These are phyloP conservation scores for Achaetomium macrosporum DNA, from an alignment of 2,329 filamentous ascomycete genomes.

Conservation along the genomic window DNA sequence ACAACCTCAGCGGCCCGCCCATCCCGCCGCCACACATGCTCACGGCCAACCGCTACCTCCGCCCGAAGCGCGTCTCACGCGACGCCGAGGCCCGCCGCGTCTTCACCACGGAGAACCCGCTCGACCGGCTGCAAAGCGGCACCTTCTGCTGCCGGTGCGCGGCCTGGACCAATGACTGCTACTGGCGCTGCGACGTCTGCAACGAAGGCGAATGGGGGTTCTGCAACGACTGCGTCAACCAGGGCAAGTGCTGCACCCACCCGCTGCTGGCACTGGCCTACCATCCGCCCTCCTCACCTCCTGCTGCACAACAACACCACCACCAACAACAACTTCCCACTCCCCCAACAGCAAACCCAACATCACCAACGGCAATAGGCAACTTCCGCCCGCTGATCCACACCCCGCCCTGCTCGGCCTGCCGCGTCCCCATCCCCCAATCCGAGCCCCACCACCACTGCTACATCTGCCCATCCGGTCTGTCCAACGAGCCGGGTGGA, in stretches of 20 bases:
- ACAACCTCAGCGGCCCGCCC: slow-evolving; percentile 32
- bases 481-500: slow-evolving; percentile 51
- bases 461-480: slow-evolving; percentile 51
- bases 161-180: slow-evolving; percentile 71
- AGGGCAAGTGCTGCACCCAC: slow-evolving; percentile 75
- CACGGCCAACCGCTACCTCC: slow-evolving; percentile 50
- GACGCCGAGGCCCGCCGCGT: slow-evolving; percentile 51
- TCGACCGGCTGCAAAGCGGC: slow-evolving; percentile 64
- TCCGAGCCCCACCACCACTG: slow-evolving; percentile 73
- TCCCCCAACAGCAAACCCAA: slow-evolving; percentile 23
- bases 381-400: slow-evolving; percentile 64
- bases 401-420: slow-evolving; percentile 71
- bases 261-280: slow-evolving; percentile 71
- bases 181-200: slow-evolving; percentile 82
- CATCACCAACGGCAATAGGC: slow-evolving; percentile 32
- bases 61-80: slow-evolving; percentile 43
- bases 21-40: slow-evolving; percentile 51
- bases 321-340: background rate
- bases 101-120: slow-evolving; percentile 62
- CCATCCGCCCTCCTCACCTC: slow-evolving; percentile 28
- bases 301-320: background rate
- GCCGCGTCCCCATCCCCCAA: slow-evolving; percentile 59
- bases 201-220: slow-evolving; percentile 95
- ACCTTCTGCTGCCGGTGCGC: slow-evolving; percentile 78
- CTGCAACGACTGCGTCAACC: slow-evolving; percentile 81